Evolutionary conservation across 2,329 filamentous ascomycete genomes (phyloP), one percentile per base, ranked within the genome.

Genomic region (Venturia aucupariae): DNA sequence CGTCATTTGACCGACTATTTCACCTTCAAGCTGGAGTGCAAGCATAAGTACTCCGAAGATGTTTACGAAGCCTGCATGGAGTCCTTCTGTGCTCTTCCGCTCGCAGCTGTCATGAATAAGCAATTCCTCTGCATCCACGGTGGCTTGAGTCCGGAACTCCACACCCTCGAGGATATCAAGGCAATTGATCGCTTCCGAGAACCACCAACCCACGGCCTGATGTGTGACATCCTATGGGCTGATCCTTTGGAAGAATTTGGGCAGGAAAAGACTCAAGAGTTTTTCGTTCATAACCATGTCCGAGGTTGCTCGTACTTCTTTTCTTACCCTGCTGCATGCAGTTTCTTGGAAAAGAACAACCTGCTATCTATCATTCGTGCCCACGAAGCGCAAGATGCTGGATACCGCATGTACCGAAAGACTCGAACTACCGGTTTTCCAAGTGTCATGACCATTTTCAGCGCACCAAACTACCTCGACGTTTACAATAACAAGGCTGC

Each of bases 401-500:
- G 94, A 24, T 99, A 99, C 78, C 86, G 94, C 75, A 99, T 99
- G 94, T 99, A 99, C 78, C 86, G 94, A 70, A 99, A 99, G 84
- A 99, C 94, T 32, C 86, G 93, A 68, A 97, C 94, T 1, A 99
- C 94, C 24, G 94, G 94, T 2, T 99, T 99, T 80, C 94, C 94
- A 27, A 97, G 92, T 79, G 94, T 99, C 68, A 99, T 99, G 94
- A 99, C 94, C 70, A 99, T 99, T 72, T 99, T 99, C 83, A 97
- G 93, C 55, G 94, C 94, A 1, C 94, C 94, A 44, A 99, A 99
- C 78, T 99, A 99, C 75, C 86, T 99, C 68, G 94, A 99, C 73
- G 92, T 99, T 44, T 99, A 99, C 80, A 99, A 99, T 86, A 99
- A 99, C 84, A 99, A 99, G 82, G 94, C 94, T 1, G 94, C 94